A percentile compares a stretch with the other conserved stretches of the same genome.
phyloP scores from a whole-genome alignment of 768 basidiomycete genomes.

The Russula vinacea region DNA sequence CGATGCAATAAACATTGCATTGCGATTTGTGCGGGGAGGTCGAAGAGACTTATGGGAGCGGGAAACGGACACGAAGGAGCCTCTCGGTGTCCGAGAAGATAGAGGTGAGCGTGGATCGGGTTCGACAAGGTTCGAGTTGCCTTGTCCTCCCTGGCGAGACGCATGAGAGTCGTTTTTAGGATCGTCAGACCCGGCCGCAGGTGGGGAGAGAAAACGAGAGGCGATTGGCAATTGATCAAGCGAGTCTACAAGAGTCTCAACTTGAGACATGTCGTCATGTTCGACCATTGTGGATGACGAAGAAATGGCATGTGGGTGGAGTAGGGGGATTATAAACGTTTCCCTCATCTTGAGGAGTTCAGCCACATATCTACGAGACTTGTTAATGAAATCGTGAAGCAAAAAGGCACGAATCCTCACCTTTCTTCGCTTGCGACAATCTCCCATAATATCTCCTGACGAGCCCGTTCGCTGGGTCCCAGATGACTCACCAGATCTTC shows the following conservation, averaged over 20 bases:
- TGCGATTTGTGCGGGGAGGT: slow-evolving; percentile 51
- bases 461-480: slow-evolving; percentile 88
- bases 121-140: slow-evolving; percentile 39
- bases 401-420: slow-evolving; percentile 43
- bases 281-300: slow-evolving; percentile 59
- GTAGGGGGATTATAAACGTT: slow-evolving; percentile 84
- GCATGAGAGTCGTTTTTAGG: slow-evolving; percentile 45
- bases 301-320: slow-evolving; percentile 73
- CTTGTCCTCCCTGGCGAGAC: slow-evolving; percentile 34
- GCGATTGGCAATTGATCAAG: slow-evolving; percentile 82
- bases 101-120: slow-evolving; percentile 74
- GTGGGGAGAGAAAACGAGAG: slow-evolving; percentile 82
- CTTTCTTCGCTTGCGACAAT: slow-evolving; percentile 95
- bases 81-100: slow-evolving; percentile 46
- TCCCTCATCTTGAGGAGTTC: slow-evolving; percentile 91
- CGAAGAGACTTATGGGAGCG: slow-evolving; percentile 77
- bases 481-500: slow-evolving; percentile 91
- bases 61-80: slow-evolving; percentile 64
- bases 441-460: slow-evolving; percentile 95
- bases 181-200: slow-evolving; percentile 49
- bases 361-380: slow-evolving; percentile 71
- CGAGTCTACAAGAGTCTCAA: slow-evolving; percentile 69
- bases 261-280: slow-evolving; percentile 63
- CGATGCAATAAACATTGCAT: slow-evolving; percentile 65
- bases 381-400: neutral